A percentile compares a stretch with the other conserved stretches of the same genome.
phyloP scores from a whole-genome alignment of 2,329 filamentous ascomycete genomes.

The Calonectria hawksworthii region DNA sequence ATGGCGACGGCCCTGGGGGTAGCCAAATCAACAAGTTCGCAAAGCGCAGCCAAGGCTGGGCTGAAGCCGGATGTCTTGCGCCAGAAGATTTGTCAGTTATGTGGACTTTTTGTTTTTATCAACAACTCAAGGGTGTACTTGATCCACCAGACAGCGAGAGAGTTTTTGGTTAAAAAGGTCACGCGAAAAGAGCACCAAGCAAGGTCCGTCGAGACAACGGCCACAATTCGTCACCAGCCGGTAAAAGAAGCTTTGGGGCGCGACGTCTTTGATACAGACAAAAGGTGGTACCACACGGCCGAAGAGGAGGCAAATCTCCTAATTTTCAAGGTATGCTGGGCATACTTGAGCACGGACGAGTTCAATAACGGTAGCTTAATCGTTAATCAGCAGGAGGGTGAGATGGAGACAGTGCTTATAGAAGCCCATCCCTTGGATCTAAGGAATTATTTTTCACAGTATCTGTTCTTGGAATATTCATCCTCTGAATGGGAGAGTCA shows the following conservation, averaged over 20 bases:
- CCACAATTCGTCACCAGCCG: no score
- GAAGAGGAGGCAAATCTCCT: not conserved
- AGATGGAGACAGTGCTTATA: no score
- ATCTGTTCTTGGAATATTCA: no score
- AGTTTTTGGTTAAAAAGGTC: not conserved
- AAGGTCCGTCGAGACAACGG: no score
- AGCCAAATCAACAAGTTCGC: not conserved
- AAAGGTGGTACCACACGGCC: not conserved
- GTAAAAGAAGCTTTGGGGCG: no score
- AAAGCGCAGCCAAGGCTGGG: not conserved
- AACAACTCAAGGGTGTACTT: not conserved
- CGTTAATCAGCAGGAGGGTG: not conserved
- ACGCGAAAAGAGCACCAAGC: not conserved
- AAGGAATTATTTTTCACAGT: no score
- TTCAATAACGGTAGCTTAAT: not conserved
- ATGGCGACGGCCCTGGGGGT: not conserved
- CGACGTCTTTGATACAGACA: not conserved
- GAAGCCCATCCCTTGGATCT: no score
- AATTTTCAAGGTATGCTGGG: not conserved
- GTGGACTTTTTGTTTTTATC: not conserved
- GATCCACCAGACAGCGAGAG: not conserved
- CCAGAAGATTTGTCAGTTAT: not conserved
- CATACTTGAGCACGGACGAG: not conserved
- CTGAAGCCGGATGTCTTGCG: not conserved
- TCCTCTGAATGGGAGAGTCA: no score